Evolutionary conservation across 2,329 filamentous ascomycete species (phyloP), one percentile per base, ranked within the genome.

Genomic region (Fusarium nygamai): DNA sequence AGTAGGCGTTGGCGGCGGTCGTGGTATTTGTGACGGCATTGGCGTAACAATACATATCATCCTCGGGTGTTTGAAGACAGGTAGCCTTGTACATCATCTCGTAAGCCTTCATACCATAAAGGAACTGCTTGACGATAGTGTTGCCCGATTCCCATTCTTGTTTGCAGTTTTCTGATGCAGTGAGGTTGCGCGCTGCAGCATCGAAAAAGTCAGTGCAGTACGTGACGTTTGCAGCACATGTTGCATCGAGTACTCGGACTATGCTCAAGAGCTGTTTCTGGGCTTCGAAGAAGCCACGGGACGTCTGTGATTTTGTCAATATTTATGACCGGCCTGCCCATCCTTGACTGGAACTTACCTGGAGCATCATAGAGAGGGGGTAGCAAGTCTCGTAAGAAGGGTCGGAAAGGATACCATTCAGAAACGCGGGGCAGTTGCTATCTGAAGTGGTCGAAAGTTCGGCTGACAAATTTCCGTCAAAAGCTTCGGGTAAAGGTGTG

Each of bases 311-410:
- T 27, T n/a, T 39, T 8, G 57, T 78, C 64, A 78, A 64, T 33
- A 61, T 34, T 19, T 9, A 16, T 24, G 13, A 22, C n/a, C 20
- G 10, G 11, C 2, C 27, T 29, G 19, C 27, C 24, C 27, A 2
- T 20, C n/a, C 24, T n/a, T 12, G 31, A 27, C 20, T 48, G 19
- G 27, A 38, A 80, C 89, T 80, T 84, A 94, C 93, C 86, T 93
- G 90, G 16, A 98, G 86, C 73, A 98, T 89, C 77, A 98, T 87
- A 3, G 95, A 98, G 65, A 98, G 86, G 1, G 96, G 94, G 75
- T 95, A 90, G 84, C 96, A 98, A 59, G 88, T 82, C 75, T 90
- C 88, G 76, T 96, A 94, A 8, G 89, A 91, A 11, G 87, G 80
- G 79, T 94, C 89, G 53, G 83, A 84, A 58, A 96, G 87, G 77